A percentile compares a stretch with the other conserved stretches of the same genome.
Evolutionary conservation across 768 basidiomycete species (phyloP).

Genomic region (Russula sp.): DNA sequence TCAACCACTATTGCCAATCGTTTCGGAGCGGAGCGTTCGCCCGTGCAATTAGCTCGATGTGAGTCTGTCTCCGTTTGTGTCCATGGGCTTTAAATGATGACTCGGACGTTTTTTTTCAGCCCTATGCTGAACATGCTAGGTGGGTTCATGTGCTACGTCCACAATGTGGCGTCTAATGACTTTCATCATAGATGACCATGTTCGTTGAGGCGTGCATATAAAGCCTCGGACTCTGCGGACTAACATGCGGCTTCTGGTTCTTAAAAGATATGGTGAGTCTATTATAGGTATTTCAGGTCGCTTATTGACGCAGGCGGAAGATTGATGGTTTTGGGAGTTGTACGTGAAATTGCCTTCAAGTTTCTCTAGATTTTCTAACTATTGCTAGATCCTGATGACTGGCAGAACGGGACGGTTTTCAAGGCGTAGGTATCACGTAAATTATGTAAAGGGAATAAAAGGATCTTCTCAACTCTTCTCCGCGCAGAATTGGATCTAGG

Average conservation of each 20-base stretch:
- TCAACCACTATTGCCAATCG: conserved; percentile 84
- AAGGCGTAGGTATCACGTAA: conserved; percentile 45
- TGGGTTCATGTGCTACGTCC: conserved; percentile 37
- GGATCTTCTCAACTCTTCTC: background rate
- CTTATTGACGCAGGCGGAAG: conserved; percentile 36
- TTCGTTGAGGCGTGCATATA: conserved; percentile 37
- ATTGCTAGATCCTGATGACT: conserved; percentile 69
- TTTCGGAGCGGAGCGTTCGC: conserved; percentile 91
- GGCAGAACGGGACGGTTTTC: conserved; percentile 73
- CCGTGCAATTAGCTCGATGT: conserved; percentile 88
- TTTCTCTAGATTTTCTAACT: conserved; percentile 16
- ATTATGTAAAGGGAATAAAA: background rate
- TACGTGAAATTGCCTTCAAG: conserved; percentile 39
- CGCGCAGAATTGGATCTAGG: conserved; percentile 66
- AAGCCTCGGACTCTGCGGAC: background rate
- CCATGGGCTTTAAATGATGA: background rate
- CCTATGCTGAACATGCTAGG: conserved; percentile 88
- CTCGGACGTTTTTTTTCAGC: conserved; percentile 38
- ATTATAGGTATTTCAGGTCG: background rate
- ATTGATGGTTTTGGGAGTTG: conserved; percentile 86
- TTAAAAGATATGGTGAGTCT: conserved; percentile 17
- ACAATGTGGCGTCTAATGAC: conserved; percentile 3
- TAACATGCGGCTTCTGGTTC: background rate
- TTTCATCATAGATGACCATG: conserved; percentile 66
- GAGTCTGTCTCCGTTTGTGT: conserved; percentile 36